phyloP scores from a whole-genome alignment of 169 alveolate species.

The Plasmodium chabaudi region DNA sequence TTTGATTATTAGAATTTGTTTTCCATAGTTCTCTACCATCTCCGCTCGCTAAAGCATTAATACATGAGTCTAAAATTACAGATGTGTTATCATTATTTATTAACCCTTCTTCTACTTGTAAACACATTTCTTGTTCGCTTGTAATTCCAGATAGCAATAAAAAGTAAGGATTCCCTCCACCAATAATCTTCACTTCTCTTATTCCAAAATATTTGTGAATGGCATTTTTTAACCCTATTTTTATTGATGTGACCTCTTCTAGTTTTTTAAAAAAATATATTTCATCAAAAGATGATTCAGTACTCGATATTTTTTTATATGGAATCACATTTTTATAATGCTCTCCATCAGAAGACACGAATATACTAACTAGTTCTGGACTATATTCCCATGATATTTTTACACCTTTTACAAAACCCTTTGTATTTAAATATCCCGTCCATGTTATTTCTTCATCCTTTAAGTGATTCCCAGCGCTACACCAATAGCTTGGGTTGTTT shows the following conservation, averaged over 20 bases:
- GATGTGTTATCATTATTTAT: constrained; percentile 83
- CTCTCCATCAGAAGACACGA: constrained; percentile 88
- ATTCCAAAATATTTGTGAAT: constrained; percentile 91
- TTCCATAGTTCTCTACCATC: constrained; percentile 84
- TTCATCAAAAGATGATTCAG: constrained; percentile 76
- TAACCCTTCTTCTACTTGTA: constrained; percentile 90
- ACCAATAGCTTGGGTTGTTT: constrained; percentile 90
- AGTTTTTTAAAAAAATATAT: constrained; percentile 35
- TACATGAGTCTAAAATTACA: constrained; percentile 86
- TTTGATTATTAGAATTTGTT: constrained; percentile 82
- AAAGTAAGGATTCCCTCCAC: constrained; percentile 91
- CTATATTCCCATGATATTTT: constrained; percentile 89
- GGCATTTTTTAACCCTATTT: constrained; percentile 87
- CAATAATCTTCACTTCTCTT: constrained; percentile 88
- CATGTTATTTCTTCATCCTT: constrained; percentile 84
- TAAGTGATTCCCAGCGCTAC: constrained; percentile 88
- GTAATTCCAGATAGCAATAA: constrained; percentile 91
- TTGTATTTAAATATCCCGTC: constrained; percentile 89
- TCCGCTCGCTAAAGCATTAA: constrained; percentile 86
- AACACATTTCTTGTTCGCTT: constrained; percentile 90
- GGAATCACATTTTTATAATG: constrained; percentile 88
- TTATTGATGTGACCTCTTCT: constrained; percentile 81
- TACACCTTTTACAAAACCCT: constrained; percentile 85
- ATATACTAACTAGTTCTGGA: constrained; percentile 84
- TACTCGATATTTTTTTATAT: constrained; percentile 83